Percentiles rank a stretch among this genome's conserved stretches.
These are phyloP conservation scores for Geopyxis carbonaria DNA, from an alignment of 495 filamentous ascomycete genomes.

Conservation along the genomic window DNA sequence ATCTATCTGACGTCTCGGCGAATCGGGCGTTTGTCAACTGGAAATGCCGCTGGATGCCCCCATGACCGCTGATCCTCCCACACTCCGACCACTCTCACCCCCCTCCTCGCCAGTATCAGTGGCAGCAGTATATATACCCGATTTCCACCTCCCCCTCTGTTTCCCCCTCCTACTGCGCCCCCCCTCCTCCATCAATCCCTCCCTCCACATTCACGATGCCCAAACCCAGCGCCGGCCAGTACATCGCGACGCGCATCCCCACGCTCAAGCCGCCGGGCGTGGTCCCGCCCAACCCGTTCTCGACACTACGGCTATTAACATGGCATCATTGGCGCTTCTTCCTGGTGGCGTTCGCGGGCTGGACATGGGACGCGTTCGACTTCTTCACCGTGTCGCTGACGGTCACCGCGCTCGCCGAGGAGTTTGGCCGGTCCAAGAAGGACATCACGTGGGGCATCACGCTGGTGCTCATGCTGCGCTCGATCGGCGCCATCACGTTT, in stretches of 20 bases:
- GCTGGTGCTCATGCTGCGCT: slow-evolving; percentile 50
- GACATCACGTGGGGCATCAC: slow-evolving; percentile 47
- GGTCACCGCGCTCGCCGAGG: slow-evolving; percentile 45
- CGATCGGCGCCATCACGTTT: slow-evolving; percentile 54
- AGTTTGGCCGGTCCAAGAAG: slow-evolving; percentile 41
- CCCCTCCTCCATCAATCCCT: too few relatives aligned
- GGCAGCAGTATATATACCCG: too few relatives aligned
- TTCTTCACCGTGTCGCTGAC: slow-evolving; percentile 62
- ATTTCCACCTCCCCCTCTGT: too few relatives aligned
- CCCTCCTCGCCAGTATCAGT: too few relatives aligned
- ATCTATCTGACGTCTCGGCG: too few relatives aligned
- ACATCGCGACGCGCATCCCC: slow-evolving; percentile 52
- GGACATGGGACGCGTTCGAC: slow-evolving; percentile 39
- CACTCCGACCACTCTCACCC: too few relatives aligned
- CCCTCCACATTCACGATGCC: too few relatives aligned
- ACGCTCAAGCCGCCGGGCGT: slow-evolving; percentile 56
- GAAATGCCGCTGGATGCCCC: too few relatives aligned
- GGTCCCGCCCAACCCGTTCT: slow-evolving; percentile 67
- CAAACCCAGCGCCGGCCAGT: slow-evolving; percentile 40
- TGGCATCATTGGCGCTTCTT: slow-evolving; percentile 77
- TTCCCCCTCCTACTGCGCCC: too few relatives aligned
- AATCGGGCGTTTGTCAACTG: too few relatives aligned
- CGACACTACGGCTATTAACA: slow-evolving; percentile 49
- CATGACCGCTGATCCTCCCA: too few relatives aligned
- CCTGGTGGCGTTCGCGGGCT: slow-evolving; percentile 49